A percentile compares a stretch with the other conserved stretches of the same genome.
Conservation (phyloP, 352 stramenopile genomes). For the Globisporangium barbulae region DNA sequence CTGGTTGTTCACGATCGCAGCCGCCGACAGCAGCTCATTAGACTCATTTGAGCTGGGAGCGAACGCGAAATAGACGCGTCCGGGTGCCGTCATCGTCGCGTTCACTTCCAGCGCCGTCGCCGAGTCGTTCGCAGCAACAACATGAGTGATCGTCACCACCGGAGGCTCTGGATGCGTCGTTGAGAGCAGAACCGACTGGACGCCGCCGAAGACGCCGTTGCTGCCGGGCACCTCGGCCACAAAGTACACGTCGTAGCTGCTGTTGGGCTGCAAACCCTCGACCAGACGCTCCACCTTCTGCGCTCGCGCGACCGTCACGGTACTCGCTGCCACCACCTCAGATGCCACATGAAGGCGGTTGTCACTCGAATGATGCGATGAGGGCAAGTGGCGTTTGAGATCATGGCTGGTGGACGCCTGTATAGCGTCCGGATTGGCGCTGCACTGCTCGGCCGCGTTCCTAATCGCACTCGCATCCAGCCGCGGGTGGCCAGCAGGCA, state of each 20-base stretch:
- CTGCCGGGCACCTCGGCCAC: slow-evolving; percentile 71
- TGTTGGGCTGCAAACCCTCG: slow-evolving; percentile 42
- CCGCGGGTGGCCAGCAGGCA: slow-evolving; percentile 32
- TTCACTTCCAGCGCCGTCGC: slow-evolving; percentile 31
- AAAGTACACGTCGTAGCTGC: slow-evolving; percentile 83
- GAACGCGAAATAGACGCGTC: slow-evolving; percentile 47
- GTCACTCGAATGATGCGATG: not conserved
- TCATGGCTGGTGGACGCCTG: not conserved
- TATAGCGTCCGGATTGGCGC: not conserved
- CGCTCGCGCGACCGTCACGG: slow-evolving; percentile 36
- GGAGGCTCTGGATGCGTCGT: slow-evolving; percentile 55
- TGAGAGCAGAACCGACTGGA: slow-evolving; percentile 60
- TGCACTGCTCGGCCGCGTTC: slow-evolving; percentile 27
- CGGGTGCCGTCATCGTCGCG: slow-evolving; percentile 33
- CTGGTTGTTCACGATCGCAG: slow-evolving; percentile 31
- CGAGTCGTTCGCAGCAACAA: slow-evolving; percentile 33
- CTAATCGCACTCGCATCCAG: slow-evolving; percentile 54
- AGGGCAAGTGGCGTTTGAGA: not conserved
- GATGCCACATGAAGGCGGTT: not conserved
- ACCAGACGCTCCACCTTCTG: slow-evolving; percentile 55
- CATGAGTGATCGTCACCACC: slow-evolving; percentile 17
- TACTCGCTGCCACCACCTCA: slow-evolving; percentile 29
- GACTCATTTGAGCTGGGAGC: slow-evolving; percentile 24
- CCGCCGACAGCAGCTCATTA: slow-evolving; percentile 13
- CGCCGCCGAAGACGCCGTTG: slow-evolving; percentile 73